Base-by-base conservation (phyloP, 352 stramenopile genomes). In the Phytophthora boehmeriae region DNA sequence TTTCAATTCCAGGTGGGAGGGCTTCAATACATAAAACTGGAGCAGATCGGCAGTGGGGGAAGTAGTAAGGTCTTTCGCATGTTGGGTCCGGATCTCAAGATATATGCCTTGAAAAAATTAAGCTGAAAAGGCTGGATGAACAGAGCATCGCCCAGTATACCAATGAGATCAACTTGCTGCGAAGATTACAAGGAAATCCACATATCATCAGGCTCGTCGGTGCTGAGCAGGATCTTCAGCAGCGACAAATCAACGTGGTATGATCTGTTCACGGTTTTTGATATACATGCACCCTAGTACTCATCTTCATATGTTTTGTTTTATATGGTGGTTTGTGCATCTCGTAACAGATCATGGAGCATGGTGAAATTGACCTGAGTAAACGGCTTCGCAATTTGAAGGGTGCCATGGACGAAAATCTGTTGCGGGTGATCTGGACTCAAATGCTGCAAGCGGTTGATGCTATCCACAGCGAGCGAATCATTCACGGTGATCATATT, bases 51-150 rank as follows among this genome's bases (percentile, higher is more conserved):
- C 34, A 97, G 96, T 58, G 97, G 97, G 17, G 97, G 97, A 0
- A 98, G 93, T 51, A 98, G 95, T 74, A 98, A 99, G 77, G 97
- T 99, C 1, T 99, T 98, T 63, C 77, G 95, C 22, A 97, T 98
- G 54, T 80, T 99, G 6, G 95, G 92, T 0, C 86, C 88, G 8
- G 90, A 98, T 58, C 86, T 95, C 44, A 89, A 96, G 35, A 97
- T 99, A 23, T 95, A 98, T 32, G 97, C 97, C n/a, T 83, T 99
- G 14, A 99, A 99, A 97, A 97, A 62, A 98, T 99, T 38, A 98
- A 98, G 59, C 78, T 99, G 23, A 91, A 96, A 64, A 88, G 89
- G 16, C 75, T 98, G 49, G 96, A 98, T 41, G 80, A 81, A 22
- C 80, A 86, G 50, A 92, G 84, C 19, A 91, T 99, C 41, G 92